Base-by-base conservation (phyloP, 768 basidiomycete genomes). In the Boletellus sp. region DNA sequence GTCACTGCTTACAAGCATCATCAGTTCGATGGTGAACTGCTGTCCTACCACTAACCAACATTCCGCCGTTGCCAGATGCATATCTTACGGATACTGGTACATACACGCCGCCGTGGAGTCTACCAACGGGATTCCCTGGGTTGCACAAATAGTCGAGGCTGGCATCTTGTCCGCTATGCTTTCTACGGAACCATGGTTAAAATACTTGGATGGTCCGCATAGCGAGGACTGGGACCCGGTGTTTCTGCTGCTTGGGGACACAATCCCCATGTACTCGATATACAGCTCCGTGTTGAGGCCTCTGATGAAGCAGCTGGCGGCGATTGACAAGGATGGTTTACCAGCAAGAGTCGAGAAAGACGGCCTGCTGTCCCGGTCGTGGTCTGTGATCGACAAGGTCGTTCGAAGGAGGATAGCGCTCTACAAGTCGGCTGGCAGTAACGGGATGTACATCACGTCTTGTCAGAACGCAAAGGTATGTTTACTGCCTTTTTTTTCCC, bases 11-110 rank as follows among this genome's bases (percentile, higher is more conserved):
- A 39, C 62, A 16, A 40, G 28, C 31, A 50, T 64, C 42, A 32
- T 68, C 20, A 20, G n/a, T 10, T 43, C 42, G 13, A 20, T 66
- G 52, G 54, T 56, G 22, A 42, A 23, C 34, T 48, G 24, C 31
- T 51, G 52, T 34, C 23, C 52, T 16, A 39, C 31, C 16, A 35
- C 39, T 20, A 11, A 53, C 13, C 47, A 37, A 8, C 57, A 16
- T 16, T 1, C 36, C 13, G 37, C 61, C 42, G 39, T 62, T 22
- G 62, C 66, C 22, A 66, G 60, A 35, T 55, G 49, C 28, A 48
- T 66, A 40, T 68, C 66, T 4, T 64, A 59, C 31, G 61, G 55
- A 12, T 66, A 64, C 20, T 66, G 66, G 65, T 61, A 64, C 31
- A 59, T 66, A 37, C 9, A 37, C 9, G 51, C 56, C 6, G 61